A percentile compares a stretch with the other conserved stretches of the same genome.
Conservation (phyloP, 202 grass and related monocot genomes). For the Bolboschoenoplectus hybrid region DNA sequence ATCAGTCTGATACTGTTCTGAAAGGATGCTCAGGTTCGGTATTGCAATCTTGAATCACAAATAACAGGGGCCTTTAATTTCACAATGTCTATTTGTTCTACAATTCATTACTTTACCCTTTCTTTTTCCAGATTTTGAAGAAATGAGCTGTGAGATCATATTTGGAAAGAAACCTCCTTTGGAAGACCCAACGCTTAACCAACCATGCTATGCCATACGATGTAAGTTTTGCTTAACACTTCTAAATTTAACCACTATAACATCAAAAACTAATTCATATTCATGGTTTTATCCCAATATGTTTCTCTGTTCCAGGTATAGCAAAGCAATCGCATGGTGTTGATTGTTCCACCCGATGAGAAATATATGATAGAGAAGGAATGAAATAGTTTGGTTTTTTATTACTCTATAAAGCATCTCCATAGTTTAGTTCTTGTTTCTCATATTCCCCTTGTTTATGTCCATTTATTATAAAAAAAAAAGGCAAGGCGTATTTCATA, state of each 20-base stretch:
- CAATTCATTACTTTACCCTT: conserved; percentile 13
- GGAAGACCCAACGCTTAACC: conserved; percentile 90
- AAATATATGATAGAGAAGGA: conserved; percentile 22
- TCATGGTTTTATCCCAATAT: background rate
- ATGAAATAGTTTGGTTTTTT: background rate
- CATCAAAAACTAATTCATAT: background rate
- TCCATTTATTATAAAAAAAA: background rate
- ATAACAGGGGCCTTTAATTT: background rate
- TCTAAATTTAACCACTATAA: conserved; percentile 11
- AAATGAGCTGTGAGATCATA: conserved; percentile 99
- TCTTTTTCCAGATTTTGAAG: conserved; percentile 89
- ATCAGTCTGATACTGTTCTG: background rate
- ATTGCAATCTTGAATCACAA: background rate
- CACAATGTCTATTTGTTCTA: background rate
- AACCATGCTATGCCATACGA: conserved; percentile 73
- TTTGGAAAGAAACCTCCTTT: conserved; percentile 86
- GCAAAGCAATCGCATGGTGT: conserved; percentile 64
- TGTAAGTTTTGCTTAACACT: conserved; percentile 55
- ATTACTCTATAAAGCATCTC: background rate
- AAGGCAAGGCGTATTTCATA: background rate
- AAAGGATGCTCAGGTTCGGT: background rate
- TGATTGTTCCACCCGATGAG: conserved; percentile 62
- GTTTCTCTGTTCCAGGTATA: conserved; percentile 53
- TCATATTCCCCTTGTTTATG: background rate
- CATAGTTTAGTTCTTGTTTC: background rate